Conservation (phyloP, 176 grass and related monocot species). For the Eleusine coracana region DNA sequence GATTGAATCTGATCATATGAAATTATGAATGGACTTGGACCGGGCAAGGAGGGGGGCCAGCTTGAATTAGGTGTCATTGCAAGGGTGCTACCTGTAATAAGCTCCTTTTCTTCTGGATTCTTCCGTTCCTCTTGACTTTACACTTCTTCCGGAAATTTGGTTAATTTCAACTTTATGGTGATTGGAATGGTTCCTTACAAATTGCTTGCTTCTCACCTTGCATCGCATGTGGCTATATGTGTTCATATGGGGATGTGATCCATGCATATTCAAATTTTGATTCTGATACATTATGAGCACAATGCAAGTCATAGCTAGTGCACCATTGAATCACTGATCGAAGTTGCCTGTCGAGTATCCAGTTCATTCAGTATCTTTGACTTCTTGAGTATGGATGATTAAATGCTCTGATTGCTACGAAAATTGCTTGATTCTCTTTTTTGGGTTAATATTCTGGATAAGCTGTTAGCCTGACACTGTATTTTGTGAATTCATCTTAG, state of each 20-base stretch:
- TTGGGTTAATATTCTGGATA: background rate
- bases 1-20: constrained; percentile 38
- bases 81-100: constrained; percentile 61
- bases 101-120: constrained; percentile 39
- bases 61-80: constrained; percentile 43
- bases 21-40: constrained; percentile 19
- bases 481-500: constrained; percentile 2
- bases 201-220: constrained; percentile 18
- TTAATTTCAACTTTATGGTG: constrained; percentile 39
- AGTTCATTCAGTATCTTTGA: background rate
- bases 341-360: background rate
- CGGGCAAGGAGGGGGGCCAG: constrained; percentile 17
- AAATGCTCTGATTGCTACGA: background rate
- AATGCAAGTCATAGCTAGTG: background rate
- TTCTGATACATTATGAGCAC: background rate
- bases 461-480: background rate
- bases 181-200: constrained; percentile 43
- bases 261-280: constrained; percentile 5
- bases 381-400: constrained; percentile 8
- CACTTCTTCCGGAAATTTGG: constrained; percentile 30
- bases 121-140: background rate
- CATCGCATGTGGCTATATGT: background rate
- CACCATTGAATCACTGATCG: background rate
- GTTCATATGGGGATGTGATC: background rate
- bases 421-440: constrained; percentile 5